A percentile compares a stretch with the other conserved stretches of the same genome.
phyloP scores from a whole-genome alignment of 2,329 filamentous ascomycete genomes.

The Aspergillus sp. region DNA sequence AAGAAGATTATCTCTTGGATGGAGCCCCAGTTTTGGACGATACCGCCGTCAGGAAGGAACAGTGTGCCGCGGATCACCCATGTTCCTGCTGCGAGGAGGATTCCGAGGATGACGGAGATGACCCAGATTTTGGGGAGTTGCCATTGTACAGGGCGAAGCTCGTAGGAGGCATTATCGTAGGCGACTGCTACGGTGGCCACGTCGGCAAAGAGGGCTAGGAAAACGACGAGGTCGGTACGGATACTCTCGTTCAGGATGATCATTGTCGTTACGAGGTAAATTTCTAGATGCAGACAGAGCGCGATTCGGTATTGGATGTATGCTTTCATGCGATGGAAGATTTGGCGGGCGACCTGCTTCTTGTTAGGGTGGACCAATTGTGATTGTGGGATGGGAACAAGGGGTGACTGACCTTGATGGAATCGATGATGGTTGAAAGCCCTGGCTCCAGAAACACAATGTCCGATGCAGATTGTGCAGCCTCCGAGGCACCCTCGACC shows the following conservation, averaged over 20 bases:
- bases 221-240: slow-evolving; percentile 71
- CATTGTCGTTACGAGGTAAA: slow-evolving; percentile 77
- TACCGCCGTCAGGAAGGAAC: slow-evolving; percentile 69
- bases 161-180: slow-evolving; percentile 77
- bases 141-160: slow-evolving; percentile 75
- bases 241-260: slow-evolving; percentile 79
- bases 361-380: not conserved
- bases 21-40: slow-evolving; percentile 73
- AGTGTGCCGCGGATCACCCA: slow-evolving; percentile 73
- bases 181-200: slow-evolving; percentile 76
- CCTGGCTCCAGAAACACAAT: slow-evolving; percentile 74
- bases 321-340: slow-evolving; percentile 77
- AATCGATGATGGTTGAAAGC: slow-evolving; percentile 70
- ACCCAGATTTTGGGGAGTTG: slow-evolving; percentile 81
- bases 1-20: slow-evolving; percentile 83
- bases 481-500: slow-evolving; percentile 71
- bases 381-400: not conserved
- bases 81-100: slow-evolving; percentile 68
- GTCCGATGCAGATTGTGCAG: slow-evolving; percentile 71
- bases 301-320: slow-evolving; percentile 78
- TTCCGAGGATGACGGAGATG: slow-evolving; percentile 61
- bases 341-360: slow-evolving; percentile 66
- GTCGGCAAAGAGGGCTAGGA: slow-evolving; percentile 78
- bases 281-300: slow-evolving; percentile 71
- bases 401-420: slow-evolving; percentile 53